These are phyloP conservation scores for Brassica napus DNA, from an alignment of 345 rosid genomes.

Conservation along the genomic window DNA sequence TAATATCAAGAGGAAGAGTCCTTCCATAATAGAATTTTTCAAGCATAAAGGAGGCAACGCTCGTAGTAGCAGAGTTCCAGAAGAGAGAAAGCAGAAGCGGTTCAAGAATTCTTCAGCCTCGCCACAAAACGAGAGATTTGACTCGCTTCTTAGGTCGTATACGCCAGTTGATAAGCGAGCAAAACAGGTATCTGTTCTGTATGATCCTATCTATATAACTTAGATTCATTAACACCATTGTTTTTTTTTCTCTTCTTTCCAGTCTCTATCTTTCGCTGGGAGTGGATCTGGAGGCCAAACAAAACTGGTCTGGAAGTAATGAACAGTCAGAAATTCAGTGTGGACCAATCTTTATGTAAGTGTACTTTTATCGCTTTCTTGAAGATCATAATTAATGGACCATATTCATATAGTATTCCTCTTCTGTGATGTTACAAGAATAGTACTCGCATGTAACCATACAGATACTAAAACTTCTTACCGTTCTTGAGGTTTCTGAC, in stretches of 20 bases:
- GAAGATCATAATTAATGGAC: not conserved
- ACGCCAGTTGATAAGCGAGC: slow-evolving; percentile 61
- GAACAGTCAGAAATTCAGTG: not conserved
- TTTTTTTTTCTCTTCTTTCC: slow-evolving; percentile 30
- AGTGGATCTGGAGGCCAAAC: slow-evolving; percentile 66
- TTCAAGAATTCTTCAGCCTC: slow-evolving; percentile 44
- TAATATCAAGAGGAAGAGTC: slow-evolving; percentile 62
- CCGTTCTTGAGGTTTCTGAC: slow-evolving; percentile 74
- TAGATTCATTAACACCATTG: not conserved
- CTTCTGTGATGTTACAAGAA: slow-evolving; percentile 18
- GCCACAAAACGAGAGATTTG: slow-evolving; percentile 42
- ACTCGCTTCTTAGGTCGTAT: slow-evolving; percentile 33
- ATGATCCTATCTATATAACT: not conserved
- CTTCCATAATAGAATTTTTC: slow-evolving; percentile 78
- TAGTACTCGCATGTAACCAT: slow-evolving; percentile 31
- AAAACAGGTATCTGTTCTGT: slow-evolving; percentile 47
- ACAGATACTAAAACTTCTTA: slow-evolving; percentile 51
- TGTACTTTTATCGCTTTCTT: not conserved
- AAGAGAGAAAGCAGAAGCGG: slow-evolving; percentile 62
- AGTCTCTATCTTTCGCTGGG: slow-evolving; percentile 63
- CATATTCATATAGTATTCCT: not conserved
- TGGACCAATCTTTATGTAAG: slow-evolving; percentile 18
- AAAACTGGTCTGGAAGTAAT: slow-evolving; percentile 74
- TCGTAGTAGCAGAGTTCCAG: slow-evolving; percentile 38
- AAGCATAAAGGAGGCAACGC: slow-evolving; percentile 71